These are phyloP conservation scores for Aspergillus haitiensis DNA, from an alignment of 495 filamentous ascomycete genomes.

Conservation along the genomic window DNA sequence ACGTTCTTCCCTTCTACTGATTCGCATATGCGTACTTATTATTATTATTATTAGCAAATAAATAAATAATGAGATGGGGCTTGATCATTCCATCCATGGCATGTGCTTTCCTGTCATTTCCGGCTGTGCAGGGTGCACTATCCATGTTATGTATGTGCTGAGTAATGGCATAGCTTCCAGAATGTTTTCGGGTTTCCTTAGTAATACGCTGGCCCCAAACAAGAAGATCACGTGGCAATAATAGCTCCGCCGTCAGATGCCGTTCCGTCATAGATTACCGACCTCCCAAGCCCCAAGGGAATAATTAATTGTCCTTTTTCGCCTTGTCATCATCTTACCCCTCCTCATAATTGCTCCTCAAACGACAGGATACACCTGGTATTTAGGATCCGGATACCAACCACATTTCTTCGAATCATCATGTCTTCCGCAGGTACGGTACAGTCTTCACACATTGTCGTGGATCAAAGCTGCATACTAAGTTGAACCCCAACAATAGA, in stretches of 20 bases:
- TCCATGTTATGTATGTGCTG: not conserved
- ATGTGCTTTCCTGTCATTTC: not conserved
- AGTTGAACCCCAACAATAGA: constrained; percentile 14
- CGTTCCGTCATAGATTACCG: constrained; percentile 17
- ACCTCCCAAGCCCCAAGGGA: not conserved
- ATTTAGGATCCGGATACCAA: not conserved
- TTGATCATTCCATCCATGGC: too few species aligned
- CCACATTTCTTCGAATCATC: not conserved
- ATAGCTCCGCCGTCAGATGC: not conserved
- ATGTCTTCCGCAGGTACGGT: constrained; percentile 28
- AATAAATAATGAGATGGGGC: not conserved
- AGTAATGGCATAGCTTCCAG: not conserved
- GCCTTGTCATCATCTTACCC: not conserved
- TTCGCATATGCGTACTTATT: too few species aligned
- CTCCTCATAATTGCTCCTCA: not conserved
- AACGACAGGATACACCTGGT: not conserved
- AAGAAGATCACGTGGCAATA: not conserved
- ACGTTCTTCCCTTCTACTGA: not conserved
- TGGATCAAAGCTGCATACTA: not conserved
- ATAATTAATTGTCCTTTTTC: not conserved
- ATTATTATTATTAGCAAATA: constrained; percentile 1
- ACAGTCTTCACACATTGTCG: not conserved
- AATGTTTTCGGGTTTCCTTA: not conserved
- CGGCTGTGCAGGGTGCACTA: not conserved
- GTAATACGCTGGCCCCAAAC: not conserved